Evolutionary conservation across 179 eudicot genomes (phyloP).

Genomic region (Actinidia arguta): DNA sequence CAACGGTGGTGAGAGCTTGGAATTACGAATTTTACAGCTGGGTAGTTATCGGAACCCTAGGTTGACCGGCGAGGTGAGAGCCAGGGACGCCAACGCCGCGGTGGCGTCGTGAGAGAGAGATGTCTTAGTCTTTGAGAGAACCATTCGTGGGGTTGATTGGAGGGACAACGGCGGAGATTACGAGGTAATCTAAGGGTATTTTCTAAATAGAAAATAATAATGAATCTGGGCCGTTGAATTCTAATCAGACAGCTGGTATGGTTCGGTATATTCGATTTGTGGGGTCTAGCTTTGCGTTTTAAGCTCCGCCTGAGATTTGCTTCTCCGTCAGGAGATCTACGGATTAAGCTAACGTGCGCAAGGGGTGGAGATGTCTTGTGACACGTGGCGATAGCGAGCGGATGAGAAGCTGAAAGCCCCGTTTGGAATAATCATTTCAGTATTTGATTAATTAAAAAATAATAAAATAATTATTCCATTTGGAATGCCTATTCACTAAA

Average conservation of each 20-base stretch:
- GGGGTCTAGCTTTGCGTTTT: constrained; percentile 13
- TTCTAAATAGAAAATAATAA: not conserved
- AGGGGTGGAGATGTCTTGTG: not conserved
- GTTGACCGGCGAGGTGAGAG: constrained; percentile 50
- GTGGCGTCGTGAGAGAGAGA: constrained; percentile 24
- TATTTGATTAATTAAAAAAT: no score
- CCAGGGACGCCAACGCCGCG: constrained; percentile 65
- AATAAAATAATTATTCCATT: no score
- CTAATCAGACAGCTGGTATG: constrained; percentile 12
- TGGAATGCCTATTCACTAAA: no score
- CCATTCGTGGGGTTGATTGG: not conserved
- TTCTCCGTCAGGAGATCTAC: not conserved
- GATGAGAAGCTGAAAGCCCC: no score
- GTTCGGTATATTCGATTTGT: constrained; percentile 26
- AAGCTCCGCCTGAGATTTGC: not conserved
- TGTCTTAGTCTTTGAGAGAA: not conserved
- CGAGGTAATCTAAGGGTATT: not conserved
- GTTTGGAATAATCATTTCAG: no score
- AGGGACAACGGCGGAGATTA: not conserved
- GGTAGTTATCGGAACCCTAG: constrained; percentile 39
- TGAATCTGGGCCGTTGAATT: constrained; percentile 25
- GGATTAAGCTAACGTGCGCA: not conserved
- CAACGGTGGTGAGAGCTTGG: constrained; percentile 8
- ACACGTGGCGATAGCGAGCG: no score
- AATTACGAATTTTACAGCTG: constrained; percentile 23